Evolutionary conservation across 345 rosid genomes (phyloP).

Genomic region (Lepidium africanum): DNA sequence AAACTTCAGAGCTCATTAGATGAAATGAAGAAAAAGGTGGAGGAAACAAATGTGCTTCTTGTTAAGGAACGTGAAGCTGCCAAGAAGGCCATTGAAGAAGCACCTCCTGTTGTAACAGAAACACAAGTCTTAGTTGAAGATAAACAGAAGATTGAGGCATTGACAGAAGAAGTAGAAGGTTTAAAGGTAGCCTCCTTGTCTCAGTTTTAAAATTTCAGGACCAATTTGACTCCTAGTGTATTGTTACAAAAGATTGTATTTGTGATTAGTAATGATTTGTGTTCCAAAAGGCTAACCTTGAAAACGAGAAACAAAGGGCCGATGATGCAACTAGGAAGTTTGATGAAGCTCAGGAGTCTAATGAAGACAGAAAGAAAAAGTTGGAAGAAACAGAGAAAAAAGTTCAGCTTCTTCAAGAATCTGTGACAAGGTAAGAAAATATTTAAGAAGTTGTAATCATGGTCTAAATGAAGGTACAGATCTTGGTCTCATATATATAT

Average conservation of each 20-base stretch:
- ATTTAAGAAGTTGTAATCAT: not conserved
- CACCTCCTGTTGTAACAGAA: constrained; percentile 50
- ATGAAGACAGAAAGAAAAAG: constrained; percentile 44
- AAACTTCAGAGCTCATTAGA: constrained; percentile 45
- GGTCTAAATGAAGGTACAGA: not conserved
- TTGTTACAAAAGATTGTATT: not conserved
- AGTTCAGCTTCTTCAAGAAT: constrained; percentile 58
- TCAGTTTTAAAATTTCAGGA: not conserved
- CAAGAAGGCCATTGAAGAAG: constrained; percentile 44
- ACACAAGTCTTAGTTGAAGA: constrained; percentile 56
- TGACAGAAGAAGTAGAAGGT: constrained; percentile 45
- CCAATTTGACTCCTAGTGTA: not conserved
- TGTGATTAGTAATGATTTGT: not conserved
- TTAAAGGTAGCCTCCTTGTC: constrained; percentile 35
- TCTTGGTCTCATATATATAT: not conserved
- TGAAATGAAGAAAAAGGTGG: constrained; percentile 43
- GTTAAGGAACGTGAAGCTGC: constrained; percentile 49
- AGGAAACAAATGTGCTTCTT: constrained; percentile 42
- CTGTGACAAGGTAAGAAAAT: constrained; percentile 47
- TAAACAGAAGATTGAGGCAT: constrained; percentile 39
- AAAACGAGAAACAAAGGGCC: constrained; percentile 59
- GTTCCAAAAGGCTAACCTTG: constrained; percentile 38
- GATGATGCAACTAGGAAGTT: constrained; percentile 44
- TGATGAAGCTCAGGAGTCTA: constrained; percentile 41
- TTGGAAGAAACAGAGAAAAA: constrained; percentile 71